Base-by-base conservation (phyloP, 2,329 filamentous ascomycete species). In the Aspergillus spinulosporus region DNA sequence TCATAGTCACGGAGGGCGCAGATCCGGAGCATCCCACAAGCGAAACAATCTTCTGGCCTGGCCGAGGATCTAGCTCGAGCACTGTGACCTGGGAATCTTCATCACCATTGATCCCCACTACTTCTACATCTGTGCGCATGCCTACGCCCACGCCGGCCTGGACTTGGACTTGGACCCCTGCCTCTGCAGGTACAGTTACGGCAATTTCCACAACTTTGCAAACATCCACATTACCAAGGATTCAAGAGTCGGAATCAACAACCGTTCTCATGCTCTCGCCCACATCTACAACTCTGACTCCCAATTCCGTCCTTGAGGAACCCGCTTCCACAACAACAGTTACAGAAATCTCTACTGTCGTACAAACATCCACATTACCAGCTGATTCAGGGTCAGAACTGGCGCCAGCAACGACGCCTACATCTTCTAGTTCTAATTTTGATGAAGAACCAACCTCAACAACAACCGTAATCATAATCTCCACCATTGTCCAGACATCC, bases 1-100 rank as follows among this genome's bases (percentile, higher is more conserved):
- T 62, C 14, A 31, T 53, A 15, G 42, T 57, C 36, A 57, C 58
- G 2, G 44, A 32, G 2, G 56, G 52, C 29, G 4, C 32, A 31
- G 43, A 28, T 14, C 28, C 50, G 14, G 46, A 45, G 14, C n/a
- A 44, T 37, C 39, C 46, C 31, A 54, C 36, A 14, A 49, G 28
- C 29, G 32, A 49, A 51, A 54, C 56, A 0, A 49, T 52, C 1
- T 9, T 21, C 21, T 21, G 47, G 9, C 37, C 44, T n/a, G 50
- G 54, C 6, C 47, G 42, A 4, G 51, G 32, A 28, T 46, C 37
- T 26, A 37, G 43, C 11, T 29, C 53, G 0, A 32, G 8, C n/a
- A 15, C 14, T 47, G 11, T 14, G 11, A 26, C 42, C 7, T 52
- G 12, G 26, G 28, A 37, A 34, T 50, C 39, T 14, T 14, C 37